A percentile compares a stretch with the other conserved stretches of the same genome.
Evolutionary conservation across 2,329 filamentous ascomycete genomes (phyloP).

Genomic region (Claviceps sp.): DNA sequence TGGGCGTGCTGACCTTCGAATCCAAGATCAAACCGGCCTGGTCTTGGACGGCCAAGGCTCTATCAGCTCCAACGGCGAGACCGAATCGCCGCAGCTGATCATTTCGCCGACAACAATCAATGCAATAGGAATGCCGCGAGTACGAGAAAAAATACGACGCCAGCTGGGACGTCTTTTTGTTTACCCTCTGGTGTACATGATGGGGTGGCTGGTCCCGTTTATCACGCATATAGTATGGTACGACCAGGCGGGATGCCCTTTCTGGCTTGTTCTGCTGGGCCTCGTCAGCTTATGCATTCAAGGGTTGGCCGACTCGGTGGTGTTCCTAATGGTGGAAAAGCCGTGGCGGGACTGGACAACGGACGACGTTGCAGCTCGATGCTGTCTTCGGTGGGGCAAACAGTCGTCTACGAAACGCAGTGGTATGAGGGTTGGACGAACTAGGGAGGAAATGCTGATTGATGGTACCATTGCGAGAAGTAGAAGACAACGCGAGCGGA

Average conservation of each 20-base stretch:
- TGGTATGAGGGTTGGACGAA: constrained; percentile 25
- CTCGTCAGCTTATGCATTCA: constrained; percentile 49
- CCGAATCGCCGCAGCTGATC: constrained; percentile 6
- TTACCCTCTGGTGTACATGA: constrained; percentile 59
- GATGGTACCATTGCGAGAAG: constrained; percentile 34
- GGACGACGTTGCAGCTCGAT: background rate
- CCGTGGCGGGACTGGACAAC: constrained; percentile 40
- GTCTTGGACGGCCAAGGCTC: background rate
- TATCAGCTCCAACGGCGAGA: constrained; percentile 7
- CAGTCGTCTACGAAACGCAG: constrained; percentile 4
- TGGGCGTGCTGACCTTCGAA: background rate
- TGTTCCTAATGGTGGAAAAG: constrained; percentile 57
- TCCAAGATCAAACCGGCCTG: background rate
- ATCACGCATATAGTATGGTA: constrained; percentile 40
- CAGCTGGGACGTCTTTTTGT: constrained; percentile 63
- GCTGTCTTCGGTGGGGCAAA: background rate
- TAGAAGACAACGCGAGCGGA: constrained; percentile 34
- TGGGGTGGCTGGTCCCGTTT: constrained; percentile 62
- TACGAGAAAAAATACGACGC: constrained; percentile 45
- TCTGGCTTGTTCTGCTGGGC: constrained; percentile 39
- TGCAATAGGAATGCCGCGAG: constrained; percentile 17
- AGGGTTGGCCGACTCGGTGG: constrained; percentile 51
- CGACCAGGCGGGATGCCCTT: constrained; percentile 29
- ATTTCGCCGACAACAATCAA: constrained; percentile 11
- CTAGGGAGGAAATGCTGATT: constrained; percentile 37